These are phyloP conservation scores for Erysimum pusillum DNA, from an alignment of 441 rosid species.

Conservation along the genomic window DNA sequence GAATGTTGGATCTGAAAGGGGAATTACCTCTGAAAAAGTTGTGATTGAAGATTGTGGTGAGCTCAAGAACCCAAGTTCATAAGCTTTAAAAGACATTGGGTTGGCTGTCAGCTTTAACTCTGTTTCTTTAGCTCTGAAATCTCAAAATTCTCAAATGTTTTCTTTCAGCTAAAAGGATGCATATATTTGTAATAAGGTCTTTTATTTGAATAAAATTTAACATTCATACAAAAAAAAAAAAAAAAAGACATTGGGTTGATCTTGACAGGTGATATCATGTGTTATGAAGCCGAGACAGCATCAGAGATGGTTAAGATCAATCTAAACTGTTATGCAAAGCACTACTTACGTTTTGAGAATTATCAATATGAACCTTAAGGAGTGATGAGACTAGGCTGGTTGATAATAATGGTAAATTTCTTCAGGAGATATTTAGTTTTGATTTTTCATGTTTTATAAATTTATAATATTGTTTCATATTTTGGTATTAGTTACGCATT, in stretches of 20 bases:
- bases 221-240: no score
- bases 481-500: neutral
- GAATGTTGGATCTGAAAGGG: slow-evolving; percentile 60
- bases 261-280: neutral
- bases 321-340: no score
- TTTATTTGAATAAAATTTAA: no score
- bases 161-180: no score
- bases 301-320: neutral
- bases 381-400: neutral
- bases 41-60: slow-evolving; percentile 76
- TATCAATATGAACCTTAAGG: neutral
- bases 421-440: neutral
- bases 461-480: neutral
- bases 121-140: no score
- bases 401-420: slow-evolving; percentile 4
- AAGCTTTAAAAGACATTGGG: neutral
- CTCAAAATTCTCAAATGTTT: no score
- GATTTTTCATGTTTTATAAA: neutral
- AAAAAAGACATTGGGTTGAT: slow-evolving; percentile 12
- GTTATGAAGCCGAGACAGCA: neutral
- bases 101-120: no score
- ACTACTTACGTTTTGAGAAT: no score
- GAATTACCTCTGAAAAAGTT: slow-evolving; percentile 60
- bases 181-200: no score
- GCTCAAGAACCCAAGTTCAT: slow-evolving; percentile 49